Base-by-base conservation (phyloP, 176 grass and related monocot species). In the Typha latifolia region DNA sequence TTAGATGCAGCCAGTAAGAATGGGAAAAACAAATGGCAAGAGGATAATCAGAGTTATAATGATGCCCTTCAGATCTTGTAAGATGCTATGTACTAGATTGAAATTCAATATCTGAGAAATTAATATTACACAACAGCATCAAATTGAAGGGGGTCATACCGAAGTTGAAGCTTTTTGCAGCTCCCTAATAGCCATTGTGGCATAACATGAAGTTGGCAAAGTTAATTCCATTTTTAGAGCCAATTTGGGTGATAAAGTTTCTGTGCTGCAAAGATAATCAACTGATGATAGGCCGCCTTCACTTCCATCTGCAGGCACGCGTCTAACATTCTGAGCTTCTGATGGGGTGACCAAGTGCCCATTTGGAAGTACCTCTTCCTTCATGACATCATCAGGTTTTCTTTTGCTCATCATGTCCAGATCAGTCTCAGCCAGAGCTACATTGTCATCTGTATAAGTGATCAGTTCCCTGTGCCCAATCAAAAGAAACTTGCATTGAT, bases 151-250 rank as follows among this genome's bases (percentile, higher is more conserved):
- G 48, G 62, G 63, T 73, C 71, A 72, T 99, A 99, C 94, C 50
- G 78, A 85, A 14, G 86, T 87, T 43, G 89, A 93, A 78, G 64
- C 78, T 77, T 99, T 99, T 68, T 91, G 86, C 14, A 93, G 68
- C 79, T 99, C 94, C 63, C 94, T 82, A 50, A 99, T 87, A 43
- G 74, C 83, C 83, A 99, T 99, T 49, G 94, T 99, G 68, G 94
- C 89, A 66, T 93, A 93, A 22, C 74, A 87, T 29, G 94, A 99
- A 77, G 94, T 64, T 62, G 94, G 89, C 62, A 99, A 80, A 77
- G 89, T 93, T 78, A 99, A 99, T 61, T 70, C 76, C 56, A 99
- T 67, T 77, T 93, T 99, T 61, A 93, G 37, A 26, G 89, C 89
- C 76, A 82, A 62, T 67, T 93, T 99, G 12, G 32, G 76, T 74